phyloP scores from a whole-genome alignment of 2,329 filamentous ascomycete species.

The Xylaria sp. region DNA sequence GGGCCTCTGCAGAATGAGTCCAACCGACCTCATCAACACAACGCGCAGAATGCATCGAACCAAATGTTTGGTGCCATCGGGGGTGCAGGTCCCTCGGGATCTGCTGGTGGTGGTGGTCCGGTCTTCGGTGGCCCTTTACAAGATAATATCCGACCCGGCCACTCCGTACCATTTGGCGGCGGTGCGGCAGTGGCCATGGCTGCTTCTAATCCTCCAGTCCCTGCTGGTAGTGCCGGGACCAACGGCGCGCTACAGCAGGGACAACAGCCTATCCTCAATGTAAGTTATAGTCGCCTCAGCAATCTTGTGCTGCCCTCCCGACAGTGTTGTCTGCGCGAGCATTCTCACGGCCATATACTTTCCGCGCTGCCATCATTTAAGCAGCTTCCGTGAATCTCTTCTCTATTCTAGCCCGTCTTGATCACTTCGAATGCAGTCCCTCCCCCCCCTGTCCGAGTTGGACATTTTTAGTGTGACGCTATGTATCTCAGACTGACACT shows the following conservation, averaged over 20 bases:
- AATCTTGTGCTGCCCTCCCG: not conserved
- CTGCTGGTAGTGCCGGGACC: conserved; percentile 46
- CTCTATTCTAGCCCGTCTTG: not conserved
- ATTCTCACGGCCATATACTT: not conserved
- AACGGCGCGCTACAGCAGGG: conserved; percentile 34
- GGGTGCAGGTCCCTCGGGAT: conserved; percentile 32
- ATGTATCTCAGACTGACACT: conserved; percentile 25
- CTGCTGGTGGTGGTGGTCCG: conserved; percentile 64
- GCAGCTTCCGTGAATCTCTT: not conserved
- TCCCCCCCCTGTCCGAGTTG: not conserved
- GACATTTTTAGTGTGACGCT: not conserved
- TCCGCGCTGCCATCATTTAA: not conserved
- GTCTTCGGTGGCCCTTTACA: conserved; percentile 74
- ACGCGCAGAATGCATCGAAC: conserved; percentile 52
- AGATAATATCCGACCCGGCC: conserved; percentile 62
- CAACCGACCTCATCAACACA: conserved; percentile 57
- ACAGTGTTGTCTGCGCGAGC: not conserved
- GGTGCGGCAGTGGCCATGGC: conserved; percentile 56
- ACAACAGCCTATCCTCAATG: conserved; percentile 71
- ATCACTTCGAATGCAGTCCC: not conserved
- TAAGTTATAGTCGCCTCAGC: conserved; percentile 44
- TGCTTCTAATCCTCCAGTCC: conserved; percentile 41
- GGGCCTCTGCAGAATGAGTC: conserved; percentile 60
- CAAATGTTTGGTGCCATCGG: conserved; percentile 57
- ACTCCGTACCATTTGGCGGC: conserved; percentile 64